Evolutionary conservation across 2,329 filamentous ascomycete species (phyloP).

Genomic region (Aspergillus sp.): DNA sequence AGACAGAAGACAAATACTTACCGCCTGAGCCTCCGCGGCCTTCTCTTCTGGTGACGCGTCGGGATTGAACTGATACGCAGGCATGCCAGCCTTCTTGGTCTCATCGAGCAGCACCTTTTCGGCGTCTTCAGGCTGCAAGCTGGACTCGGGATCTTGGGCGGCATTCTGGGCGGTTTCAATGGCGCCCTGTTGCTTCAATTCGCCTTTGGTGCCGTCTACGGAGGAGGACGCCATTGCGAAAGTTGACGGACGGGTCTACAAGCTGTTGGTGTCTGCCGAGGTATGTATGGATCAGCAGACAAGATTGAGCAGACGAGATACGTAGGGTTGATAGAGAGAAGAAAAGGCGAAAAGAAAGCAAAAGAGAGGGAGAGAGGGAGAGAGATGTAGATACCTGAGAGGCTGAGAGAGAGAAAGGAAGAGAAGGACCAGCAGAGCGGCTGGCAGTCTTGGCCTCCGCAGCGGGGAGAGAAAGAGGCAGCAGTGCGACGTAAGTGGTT

Average conservation of each 20-base stretch:
- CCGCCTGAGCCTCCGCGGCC: constrained; percentile 65
- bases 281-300: background rate
- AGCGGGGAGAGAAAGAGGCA: constrained; percentile 5
- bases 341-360: background rate
- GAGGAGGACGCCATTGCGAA: constrained; percentile 25
- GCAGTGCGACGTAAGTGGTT: background rate
- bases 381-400: background rate
- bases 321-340: constrained; percentile 1
- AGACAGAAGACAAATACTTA: constrained; percentile 44
- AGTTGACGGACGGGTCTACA: background rate
- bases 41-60: constrained; percentile 78
- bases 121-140: constrained; percentile 60
- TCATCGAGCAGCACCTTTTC: constrained; percentile 67
- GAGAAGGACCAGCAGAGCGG: constrained; percentile 2
- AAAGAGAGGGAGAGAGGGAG: background rate
- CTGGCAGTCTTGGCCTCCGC: constrained; percentile 8
- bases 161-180: constrained; percentile 59
- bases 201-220: constrained; percentile 35
- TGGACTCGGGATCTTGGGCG: constrained; percentile 53
- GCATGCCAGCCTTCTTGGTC: constrained; percentile 67
- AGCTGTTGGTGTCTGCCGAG: background rate
- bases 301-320: background rate
- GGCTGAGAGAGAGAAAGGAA: background rate
- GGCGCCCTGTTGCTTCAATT: constrained; percentile 74
- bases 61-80: constrained; percentile 80